Conservation (phyloP, 2,329 filamentous ascomycete genomes). For the Calonectria ilicicola region DNA sequence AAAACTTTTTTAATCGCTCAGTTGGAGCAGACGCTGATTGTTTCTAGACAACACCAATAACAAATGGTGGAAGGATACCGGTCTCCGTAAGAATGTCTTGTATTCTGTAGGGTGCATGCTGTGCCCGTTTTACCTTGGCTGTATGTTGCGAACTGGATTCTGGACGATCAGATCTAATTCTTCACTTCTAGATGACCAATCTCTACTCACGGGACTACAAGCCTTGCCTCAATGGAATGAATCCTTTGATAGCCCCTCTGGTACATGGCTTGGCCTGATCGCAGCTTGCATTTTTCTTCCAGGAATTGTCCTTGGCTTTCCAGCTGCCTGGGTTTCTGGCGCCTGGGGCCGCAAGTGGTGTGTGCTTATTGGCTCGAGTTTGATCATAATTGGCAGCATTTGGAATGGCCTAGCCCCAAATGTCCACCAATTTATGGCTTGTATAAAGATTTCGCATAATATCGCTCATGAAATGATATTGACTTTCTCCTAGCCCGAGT, state of each 20-base stretch:
- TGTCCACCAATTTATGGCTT: neutral
- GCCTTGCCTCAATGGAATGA: constrained; percentile 30
- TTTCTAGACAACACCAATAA: constrained; percentile 25
- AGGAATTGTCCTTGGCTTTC: constrained; percentile 28
- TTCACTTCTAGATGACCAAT: neutral
- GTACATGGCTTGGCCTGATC: constrained; percentile 25
- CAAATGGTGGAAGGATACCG: constrained; percentile 30
- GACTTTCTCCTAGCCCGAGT: constrained; percentile 24
- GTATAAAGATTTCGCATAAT: neutral
- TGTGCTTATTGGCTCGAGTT: constrained; percentile 10
- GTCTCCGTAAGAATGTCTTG: constrained; percentile 27
- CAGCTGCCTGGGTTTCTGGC: constrained; percentile 26
- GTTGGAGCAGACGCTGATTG: neutral
- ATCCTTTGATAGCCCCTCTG: constrained; percentile 30
- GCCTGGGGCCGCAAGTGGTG: constrained; percentile 33
- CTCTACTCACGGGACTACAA: constrained; percentile 26
- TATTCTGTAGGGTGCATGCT: constrained; percentile 33
- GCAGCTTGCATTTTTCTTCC: constrained; percentile 30
- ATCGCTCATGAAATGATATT: neutral
- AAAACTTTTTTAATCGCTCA: neutral
- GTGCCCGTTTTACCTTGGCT: constrained; percentile 28
- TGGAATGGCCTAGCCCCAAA: constrained; percentile 30
- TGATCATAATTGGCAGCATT: constrained; percentile 26
- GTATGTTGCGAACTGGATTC: neutral
- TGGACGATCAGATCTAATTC: neutral